A percentile compares a stretch with the other conserved stretches of the same genome.
Conservation (phyloP, 208 protist species). For the Wallacemonas sp. region DNA sequence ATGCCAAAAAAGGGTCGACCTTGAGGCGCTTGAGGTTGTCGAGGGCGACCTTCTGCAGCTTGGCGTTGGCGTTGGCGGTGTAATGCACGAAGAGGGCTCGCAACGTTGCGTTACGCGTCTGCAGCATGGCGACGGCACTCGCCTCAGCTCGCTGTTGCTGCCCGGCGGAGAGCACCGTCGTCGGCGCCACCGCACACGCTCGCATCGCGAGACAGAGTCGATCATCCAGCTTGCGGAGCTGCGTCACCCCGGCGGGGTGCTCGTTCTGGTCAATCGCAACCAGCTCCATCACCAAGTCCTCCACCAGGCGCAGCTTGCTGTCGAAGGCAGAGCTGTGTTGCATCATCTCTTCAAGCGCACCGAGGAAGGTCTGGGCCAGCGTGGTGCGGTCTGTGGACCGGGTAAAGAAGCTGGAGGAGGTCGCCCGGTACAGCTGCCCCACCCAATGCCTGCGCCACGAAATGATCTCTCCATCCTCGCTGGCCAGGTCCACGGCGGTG, state of each 20-base stretch:
- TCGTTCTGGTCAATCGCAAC: slow-evolving; percentile 59
- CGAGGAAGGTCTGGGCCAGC: slow-evolving; percentile 81
- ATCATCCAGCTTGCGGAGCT: slow-evolving; percentile 69
- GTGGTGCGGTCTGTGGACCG: slow-evolving; percentile 68
- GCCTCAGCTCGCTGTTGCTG: slow-evolving; percentile 23
- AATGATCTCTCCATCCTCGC: slow-evolving; percentile 60
- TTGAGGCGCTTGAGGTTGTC: slow-evolving; percentile 79
- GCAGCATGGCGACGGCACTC: slow-evolving; percentile 18
- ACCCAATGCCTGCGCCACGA: slow-evolving; percentile 39
- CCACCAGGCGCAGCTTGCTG: slow-evolving; percentile 47
- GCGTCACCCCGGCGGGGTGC: slow-evolving; percentile 35
- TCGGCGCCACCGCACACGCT: slow-evolving; percentile 51
- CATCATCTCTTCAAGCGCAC: slow-evolving; percentile 63
- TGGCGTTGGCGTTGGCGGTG: slow-evolving; percentile 57
- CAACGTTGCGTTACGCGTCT: slow-evolving; percentile 41
- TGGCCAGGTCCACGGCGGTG: slow-evolving; percentile 40
- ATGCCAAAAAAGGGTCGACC: slow-evolving; percentile 60
- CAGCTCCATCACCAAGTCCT: slow-evolving; percentile 73
- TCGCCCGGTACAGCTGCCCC: slow-evolving; percentile 5
- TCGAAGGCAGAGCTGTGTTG: slow-evolving; percentile 43
- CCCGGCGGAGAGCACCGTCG: slow-evolving; percentile 32
- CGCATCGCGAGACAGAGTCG: slow-evolving; percentile 74
- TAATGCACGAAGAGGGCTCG: slow-evolving; percentile 46
- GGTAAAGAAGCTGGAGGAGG: slow-evolving; percentile 22
- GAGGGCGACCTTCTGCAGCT: slow-evolving; percentile 70